Conservation (phyloP, 2,329 filamentous ascomycete species). For the Coleophoma eucalyptorum region DNA sequence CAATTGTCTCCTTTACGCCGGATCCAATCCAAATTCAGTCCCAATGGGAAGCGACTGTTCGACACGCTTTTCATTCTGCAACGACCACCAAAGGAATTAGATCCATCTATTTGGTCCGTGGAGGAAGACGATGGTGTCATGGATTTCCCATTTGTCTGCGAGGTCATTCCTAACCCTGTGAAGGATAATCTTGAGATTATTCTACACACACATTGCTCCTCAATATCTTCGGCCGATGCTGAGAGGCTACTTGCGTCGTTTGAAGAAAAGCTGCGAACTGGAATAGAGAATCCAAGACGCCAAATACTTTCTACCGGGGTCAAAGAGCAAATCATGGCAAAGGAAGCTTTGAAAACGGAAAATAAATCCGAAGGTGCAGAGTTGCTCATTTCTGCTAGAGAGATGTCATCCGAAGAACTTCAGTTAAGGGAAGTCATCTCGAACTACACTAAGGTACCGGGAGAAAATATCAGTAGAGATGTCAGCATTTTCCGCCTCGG, state of each 20-base stretch:
- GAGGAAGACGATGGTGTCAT: conserved; percentile 58
- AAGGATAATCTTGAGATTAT: conserved; percentile 52
- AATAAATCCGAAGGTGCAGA: neutral
- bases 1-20: conserved; percentile 73
- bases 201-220: conserved; percentile 57
- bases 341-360: neutral
- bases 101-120: conserved; percentile 51
- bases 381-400: too few relatives aligned
- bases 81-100: conserved; percentile 53
- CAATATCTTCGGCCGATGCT: conserved; percentile 18
- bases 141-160: conserved; percentile 76
- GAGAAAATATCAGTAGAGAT: conserved; percentile 46
- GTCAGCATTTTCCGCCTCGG: conserved; percentile 86
- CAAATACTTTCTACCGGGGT: conserved; percentile 17
- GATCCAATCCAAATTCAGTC: conserved; percentile 53
- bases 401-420: conserved; percentile 29
- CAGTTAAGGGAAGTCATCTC: conserved; percentile 38
- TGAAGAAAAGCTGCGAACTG: conserved; percentile 13
- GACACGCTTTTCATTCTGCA: conserved; percentile 81
- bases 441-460: conserved; percentile 49
- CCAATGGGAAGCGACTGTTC: conserved; percentile 58
- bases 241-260: conserved; percentile 16
- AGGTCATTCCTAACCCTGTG: conserved; percentile 56
- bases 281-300: conserved; percentile 21
- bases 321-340: conserved; percentile 16